Evolutionary conservation across 176 grass and related monocot genomes (phyloP).

Genomic region (Sorghum bicolor): Sorghum_bicolor_NCBIv3 NC_012878.2:48738001-48738500

Average conservation of each 20-base stretch:
- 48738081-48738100: too few species aligned
- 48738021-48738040: too few species aligned
- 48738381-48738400: background rate
- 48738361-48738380: background rate
- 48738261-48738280: too few species aligned
- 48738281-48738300: slow-evolving; percentile 3
- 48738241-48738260: too few species aligned
- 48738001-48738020: too few species aligned
- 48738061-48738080: too few species aligned
- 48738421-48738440: slow-evolving; percentile 24
- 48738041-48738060: too few species aligned
- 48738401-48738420: background rate
- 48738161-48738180: background rate
- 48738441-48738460: background rate
- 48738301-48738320: slow-evolving; percentile 23
- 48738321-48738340: slow-evolving; percentile 33
- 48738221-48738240: too few species aligned
- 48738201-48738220: too few species aligned
- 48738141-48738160: too few species aligned
- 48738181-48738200: background rate
- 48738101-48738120: too few species aligned
- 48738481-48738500: slow-evolving; percentile 20
- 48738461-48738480: slow-evolving; percentile 10
- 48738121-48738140: too few species aligned
- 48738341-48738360: slow-evolving; percentile 24